Evolutionary conservation across 805 yeast species (phyloP), one percentile per base, ranked within the genome.

Genomic region (Yarrowia deformans): DNA sequence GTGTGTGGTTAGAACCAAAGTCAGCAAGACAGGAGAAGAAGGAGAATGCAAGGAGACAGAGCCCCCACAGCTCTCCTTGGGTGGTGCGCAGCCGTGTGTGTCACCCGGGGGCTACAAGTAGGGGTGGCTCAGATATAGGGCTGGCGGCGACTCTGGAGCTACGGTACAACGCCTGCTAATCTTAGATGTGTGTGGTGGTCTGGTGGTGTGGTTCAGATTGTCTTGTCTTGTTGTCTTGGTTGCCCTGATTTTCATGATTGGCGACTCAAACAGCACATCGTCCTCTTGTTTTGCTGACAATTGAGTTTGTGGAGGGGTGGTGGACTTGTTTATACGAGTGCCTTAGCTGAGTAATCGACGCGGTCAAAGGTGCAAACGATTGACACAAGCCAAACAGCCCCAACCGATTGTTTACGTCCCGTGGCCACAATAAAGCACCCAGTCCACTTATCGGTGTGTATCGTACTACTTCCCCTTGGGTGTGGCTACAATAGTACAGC

Each of bases 401-500:
- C 29, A 23, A n/a, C n/a, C 29, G 29, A 23, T 50, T 54, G 60
- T 54, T 54, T 18, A 54, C 14, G 19, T 49, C 29, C 50, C 50
- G 32, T 12, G 50, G 13, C 50, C 32, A 19, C 50, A 46, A 23
- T 13, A 12, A 3, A 9, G 19, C 39, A 49, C 18, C 3, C n/a
- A n/a, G 18, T 19, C 19, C 29, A 23, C 29, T 23, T 23, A 2
- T 23, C 29, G 29, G 29, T 23, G 29, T 9, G 9, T 19, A 12
- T 23, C n/a, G n/a, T n/a, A n/a, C n/a, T 19, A 14, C 16, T 10
- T 6, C 43, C 43, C 43, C 58, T 35, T n/a, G 35, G 29, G 29
- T 54, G 58, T 54, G 60, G 60, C 60, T 54, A 54, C 39, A 52
- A 14, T 54, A 54, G 60, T 54, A 54, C 60, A 54, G 60, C 60